Evolutionary conservation across 2,329 filamentous ascomycete species (phyloP), one percentile per base, ranked within the genome.

Genomic region (Aureobasidium lini): DNA sequence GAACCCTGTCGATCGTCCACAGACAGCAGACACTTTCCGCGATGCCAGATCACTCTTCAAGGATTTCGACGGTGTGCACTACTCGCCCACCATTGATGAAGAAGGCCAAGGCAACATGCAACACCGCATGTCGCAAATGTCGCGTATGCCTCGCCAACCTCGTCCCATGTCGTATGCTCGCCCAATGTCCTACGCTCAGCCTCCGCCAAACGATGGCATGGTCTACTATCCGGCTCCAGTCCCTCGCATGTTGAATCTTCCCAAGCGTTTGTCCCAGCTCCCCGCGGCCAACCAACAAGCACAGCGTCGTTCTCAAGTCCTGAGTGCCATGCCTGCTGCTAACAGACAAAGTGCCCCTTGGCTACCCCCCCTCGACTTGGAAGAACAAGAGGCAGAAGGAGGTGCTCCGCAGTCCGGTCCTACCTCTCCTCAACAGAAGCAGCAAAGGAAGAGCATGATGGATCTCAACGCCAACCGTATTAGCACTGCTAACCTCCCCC

Each of bases 171-270:
- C 52, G 6, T 46, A 56, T 46, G 64, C 63, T 42, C 71, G 75
- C 56, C 76, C 83, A 10, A 79, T 81, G 62, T 84, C 84, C 1
- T 86, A 85, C 70, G 74, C 83, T 67, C 66, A 64, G 36, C 83
- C 84, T 1, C 77, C 80, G 29, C 86, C 86, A 1, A 87, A 84
- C 4, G 84, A 93, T 64, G 79, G 86, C 66, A 96, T 97, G 89
- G 84, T 96, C 9, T 97, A 87, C 73, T 99, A 99, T 71, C 94
- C 94, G 13, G 94, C 94, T 3, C 92, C 90, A 1, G 94, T 99
- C 2, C 94, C 94, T 3, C 86, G 88, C 63, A 92, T 95, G 86
- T 81, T 99, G 60, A 97, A 96, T 67, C 77, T 99, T 11, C 94
- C 94, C 0, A 90, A 91, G 46, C 89, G 90, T 66, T 76, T 97